A percentile compares a stretch with the other conserved stretches of the same genome.
Conservation (phyloP, 2,329 filamentous ascomycete species). For the Chaetomium globosum region DNA sequence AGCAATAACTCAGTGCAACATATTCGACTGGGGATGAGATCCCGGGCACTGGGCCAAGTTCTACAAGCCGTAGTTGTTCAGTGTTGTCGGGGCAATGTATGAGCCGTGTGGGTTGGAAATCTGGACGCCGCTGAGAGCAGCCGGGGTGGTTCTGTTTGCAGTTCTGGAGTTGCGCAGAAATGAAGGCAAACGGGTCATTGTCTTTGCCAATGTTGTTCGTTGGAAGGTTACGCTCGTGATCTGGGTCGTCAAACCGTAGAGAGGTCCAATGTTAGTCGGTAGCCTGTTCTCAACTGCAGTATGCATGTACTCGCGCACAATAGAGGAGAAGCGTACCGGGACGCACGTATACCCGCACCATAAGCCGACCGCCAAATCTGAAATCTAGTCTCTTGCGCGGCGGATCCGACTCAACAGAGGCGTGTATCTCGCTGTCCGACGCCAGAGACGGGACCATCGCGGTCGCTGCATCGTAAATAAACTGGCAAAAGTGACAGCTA, state of each 20-base stretch:
- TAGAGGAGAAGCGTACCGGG: background rate
- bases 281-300: too few species aligned
- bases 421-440: background rate
- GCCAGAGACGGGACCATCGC: background rate
- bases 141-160: background rate
- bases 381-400: background rate
- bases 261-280: too few species aligned
- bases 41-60: background rate
- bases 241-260: background rate
- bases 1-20: background rate
- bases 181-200: background rate
- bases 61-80: background rate
- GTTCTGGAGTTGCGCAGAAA: background rate
- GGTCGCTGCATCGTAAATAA: background rate
- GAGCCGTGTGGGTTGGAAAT: background rate
- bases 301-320: background rate
- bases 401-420: background rate
- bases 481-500: background rate
- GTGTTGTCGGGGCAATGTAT: background rate
- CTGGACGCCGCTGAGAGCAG: background rate
- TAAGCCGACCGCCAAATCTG: background rate
- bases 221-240: background rate
- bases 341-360: background rate
- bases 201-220: background rate
- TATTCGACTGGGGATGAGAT: background rate